A percentile compares a stretch with the other conserved stretches of the same genome.
Evolutionary conservation across 495 filamentous ascomycete species (phyloP).

Genomic region (Hypomontagnella monticulosa): DNA sequence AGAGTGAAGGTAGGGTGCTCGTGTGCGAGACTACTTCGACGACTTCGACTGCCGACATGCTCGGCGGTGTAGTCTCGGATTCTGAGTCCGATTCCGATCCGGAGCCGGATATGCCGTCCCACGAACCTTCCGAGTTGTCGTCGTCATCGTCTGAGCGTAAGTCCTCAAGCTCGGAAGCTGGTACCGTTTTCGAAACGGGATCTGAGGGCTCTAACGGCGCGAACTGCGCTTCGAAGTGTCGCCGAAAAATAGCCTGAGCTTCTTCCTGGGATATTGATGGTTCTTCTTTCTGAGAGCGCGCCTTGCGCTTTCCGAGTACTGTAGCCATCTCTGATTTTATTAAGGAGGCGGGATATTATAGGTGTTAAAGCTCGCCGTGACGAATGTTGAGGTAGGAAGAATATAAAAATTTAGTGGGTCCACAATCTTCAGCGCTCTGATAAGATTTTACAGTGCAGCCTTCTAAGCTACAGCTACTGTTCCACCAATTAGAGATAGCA

Average conservation of each 20-base stretch:
- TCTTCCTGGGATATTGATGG: slow-evolving; percentile 42
- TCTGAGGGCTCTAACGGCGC: slow-evolving; percentile 65
- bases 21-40: slow-evolving; percentile 76
- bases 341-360: not conserved
- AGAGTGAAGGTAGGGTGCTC: slow-evolving; percentile 42
- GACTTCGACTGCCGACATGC: slow-evolving; percentile 28
- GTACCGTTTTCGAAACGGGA: slow-evolving; percentile 36
- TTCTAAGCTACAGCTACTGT: not conserved
- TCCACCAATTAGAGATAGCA: slow-evolving; percentile 25
- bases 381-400: slow-evolving; percentile 19
- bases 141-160: slow-evolving; percentile 50
- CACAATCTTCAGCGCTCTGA: not conserved
- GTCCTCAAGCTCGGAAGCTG: slow-evolving; percentile 28
- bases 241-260: slow-evolving; percentile 69
- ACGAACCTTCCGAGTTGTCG: slow-evolving; percentile 56
- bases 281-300: slow-evolving; percentile 38
- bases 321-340: slow-evolving; percentile 43
- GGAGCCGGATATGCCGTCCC: slow-evolving; percentile 68
- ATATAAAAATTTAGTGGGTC: slow-evolving; percentile 36
- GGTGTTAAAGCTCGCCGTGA: too few relatives aligned
- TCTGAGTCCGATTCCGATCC: slow-evolving; percentile 37
- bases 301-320: slow-evolving; percentile 57
- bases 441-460: slow-evolving; percentile 2
- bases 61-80: slow-evolving; percentile 5
- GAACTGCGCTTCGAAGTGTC: slow-evolving; percentile 89